A percentile compares a stretch with the other conserved stretches of the same genome.
Evolutionary conservation across 306 rosid genomes (phyloP).

Genomic region (Fagus sylvatica): DNA sequence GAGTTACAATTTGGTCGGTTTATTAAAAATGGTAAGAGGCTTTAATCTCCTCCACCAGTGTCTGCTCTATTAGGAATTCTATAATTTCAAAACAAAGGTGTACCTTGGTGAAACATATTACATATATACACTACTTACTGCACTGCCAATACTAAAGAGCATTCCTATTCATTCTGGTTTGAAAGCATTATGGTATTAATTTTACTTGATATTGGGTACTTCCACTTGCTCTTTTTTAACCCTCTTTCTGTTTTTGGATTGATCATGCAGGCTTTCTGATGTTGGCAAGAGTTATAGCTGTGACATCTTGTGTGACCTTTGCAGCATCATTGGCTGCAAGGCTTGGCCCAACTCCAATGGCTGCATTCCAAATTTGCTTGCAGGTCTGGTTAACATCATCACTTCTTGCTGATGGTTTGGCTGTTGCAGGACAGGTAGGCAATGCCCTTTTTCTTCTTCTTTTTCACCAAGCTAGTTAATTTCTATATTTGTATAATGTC

Average conservation of each 20-base stretch:
- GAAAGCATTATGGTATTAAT: too few relatives aligned
- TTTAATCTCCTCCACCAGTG: neutral
- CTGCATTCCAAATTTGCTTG: slow-evolving; percentile 89
- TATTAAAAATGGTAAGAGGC: slow-evolving; percentile 63
- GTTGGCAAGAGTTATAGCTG: slow-evolving; percentile 82
- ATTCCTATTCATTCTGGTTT: neutral
- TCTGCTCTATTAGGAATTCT: neutral
- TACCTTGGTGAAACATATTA: neutral
- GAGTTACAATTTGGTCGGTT: slow-evolving; percentile 79
- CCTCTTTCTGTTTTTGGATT: neutral
- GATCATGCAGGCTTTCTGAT: slow-evolving; percentile 52
- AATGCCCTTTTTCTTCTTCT: neutral
- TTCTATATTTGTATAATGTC: neutral
- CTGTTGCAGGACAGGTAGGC: slow-evolving; percentile 82
- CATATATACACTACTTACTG: too few relatives aligned
- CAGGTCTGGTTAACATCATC: slow-evolving; percentile 96
- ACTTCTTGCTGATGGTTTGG: slow-evolving; percentile 86
- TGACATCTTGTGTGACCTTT: slow-evolving; percentile 90
- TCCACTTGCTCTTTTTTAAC: neutral
- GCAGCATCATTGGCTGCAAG: slow-evolving; percentile 90
- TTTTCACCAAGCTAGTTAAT: neutral
- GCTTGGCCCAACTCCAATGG: slow-evolving; percentile 81
- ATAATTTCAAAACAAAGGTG: neutral
- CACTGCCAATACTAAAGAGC: neutral
- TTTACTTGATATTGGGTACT: neutral